A percentile compares a stretch with the other conserved stretches of the same genome.
These are phyloP conservation scores for Hydrangea macrophylla DNA, from an alignment of 148 eudicot genomes.

Conservation along the genomic window DNA sequence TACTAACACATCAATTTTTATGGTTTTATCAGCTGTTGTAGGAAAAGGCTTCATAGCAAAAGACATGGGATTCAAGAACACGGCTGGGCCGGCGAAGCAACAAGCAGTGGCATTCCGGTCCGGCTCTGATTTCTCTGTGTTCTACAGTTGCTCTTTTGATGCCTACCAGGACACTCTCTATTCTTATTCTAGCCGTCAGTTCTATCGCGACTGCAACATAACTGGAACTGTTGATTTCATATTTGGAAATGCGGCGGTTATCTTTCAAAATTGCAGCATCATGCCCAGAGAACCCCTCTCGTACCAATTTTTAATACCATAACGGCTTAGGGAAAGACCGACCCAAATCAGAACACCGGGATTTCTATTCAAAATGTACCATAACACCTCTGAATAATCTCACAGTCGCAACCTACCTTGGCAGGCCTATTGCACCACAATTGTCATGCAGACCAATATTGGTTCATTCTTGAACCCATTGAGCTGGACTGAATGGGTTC, in stretches of 20 bases:
- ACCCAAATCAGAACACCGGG: slow-evolving; percentile 48
- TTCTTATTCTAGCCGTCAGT: slow-evolving; percentile 51
- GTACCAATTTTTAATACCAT: slow-evolving; percentile 47
- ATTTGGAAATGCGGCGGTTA: too few relatives aligned
- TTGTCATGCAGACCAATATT: slow-evolving; percentile 41
- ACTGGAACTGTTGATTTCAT: slow-evolving; percentile 47
- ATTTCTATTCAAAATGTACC: slow-evolving; percentile 44
- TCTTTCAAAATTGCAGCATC: slow-evolving; percentile 50
- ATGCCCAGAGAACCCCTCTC: slow-evolving; percentile 44
- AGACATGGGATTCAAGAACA: too few relatives aligned
- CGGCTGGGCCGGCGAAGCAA: too few relatives aligned
- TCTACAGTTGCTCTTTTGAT: slow-evolving; percentile 37
- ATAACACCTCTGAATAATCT: slow-evolving; percentile 24
- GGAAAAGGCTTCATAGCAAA: slow-evolving; percentile 50
- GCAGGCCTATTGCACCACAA: slow-evolving; percentile 53
- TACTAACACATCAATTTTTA: too few relatives aligned
- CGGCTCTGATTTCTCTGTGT: too few relatives aligned
- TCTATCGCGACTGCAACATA: slow-evolving; percentile 58
- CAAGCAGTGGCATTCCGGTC: too few relatives aligned
- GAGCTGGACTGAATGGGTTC: too few relatives aligned
- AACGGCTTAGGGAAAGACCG: slow-evolving; percentile 61
- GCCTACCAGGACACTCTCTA: slow-evolving; percentile 57
- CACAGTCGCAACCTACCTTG: slow-evolving; percentile 39
- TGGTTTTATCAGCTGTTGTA: slow-evolving; percentile 24
- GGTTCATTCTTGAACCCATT: too few relatives aligned